Base-by-base conservation (phyloP, 805 yeast species). In the Wickerhamiella sergipiensis region DNA sequence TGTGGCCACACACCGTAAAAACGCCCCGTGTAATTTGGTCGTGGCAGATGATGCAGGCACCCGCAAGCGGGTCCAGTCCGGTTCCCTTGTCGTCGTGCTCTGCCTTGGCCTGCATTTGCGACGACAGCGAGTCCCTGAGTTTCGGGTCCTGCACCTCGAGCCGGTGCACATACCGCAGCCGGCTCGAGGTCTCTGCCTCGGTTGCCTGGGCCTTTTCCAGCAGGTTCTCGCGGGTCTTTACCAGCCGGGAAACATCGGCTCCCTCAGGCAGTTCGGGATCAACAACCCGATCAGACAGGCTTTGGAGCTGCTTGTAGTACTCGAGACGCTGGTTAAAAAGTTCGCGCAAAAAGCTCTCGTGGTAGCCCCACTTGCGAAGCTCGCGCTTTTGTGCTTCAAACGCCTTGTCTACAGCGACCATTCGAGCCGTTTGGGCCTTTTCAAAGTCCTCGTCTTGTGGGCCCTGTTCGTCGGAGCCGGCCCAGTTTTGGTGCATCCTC, bases 1-100 rank as follows among this genome's bases (percentile, higher is more conserved):
- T 80, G 66, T 92, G 98, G 0, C 97, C 97, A 72, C 98, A 92
- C 9, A 79, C 79, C 0, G 95, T 83, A 51, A 92, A 69, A 0
- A 92, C 75, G 0, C 98, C 98, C 40, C 79, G 71, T 2, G 76
- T 70, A 47, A 88, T 85, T 1, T 76, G 63, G 3, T 80, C 74
- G 19, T 83, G 77, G 63, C 98, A 92, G 53, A 92, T 89, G 31
- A 81, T 75, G 65, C 98, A 92, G 18, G 74, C 65, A 50, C 73
- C 62, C 9, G 46, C 46, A 7, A 36, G 40, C 9, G 17, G 19
- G 12, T 18, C 15, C 2, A 21, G 43, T 15, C 12, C 43, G 2
- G 7, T 19, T 13, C n/a, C 7, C 2, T 17, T 17, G 13, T 47
- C 51, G 7, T 48, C 50, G 6, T 45, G 29, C 13, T 26, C 29